These are phyloP conservation scores for Cladorrhinum sp. DNA, from an alignment of 2,329 filamentous ascomycete species.

Conservation along the genomic window DNA sequence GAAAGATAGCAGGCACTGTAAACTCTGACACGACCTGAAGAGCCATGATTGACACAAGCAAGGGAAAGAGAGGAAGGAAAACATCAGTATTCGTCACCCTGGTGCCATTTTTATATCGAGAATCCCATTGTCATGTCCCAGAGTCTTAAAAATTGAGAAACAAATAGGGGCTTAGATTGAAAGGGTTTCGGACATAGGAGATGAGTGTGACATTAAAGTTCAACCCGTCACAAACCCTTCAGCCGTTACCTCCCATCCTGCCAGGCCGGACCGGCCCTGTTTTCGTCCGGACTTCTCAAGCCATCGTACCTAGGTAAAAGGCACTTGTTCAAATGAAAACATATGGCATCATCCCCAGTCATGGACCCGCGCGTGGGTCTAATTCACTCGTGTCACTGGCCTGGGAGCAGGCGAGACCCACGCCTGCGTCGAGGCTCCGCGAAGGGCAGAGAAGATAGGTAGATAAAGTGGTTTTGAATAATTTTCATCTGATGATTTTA, in stretches of 20 bases:
- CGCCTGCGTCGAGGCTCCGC: too few relatives aligned
- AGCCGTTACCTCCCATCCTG: neutral
- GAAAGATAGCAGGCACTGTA: slow-evolving; percentile 46
- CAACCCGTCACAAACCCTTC: neutral
- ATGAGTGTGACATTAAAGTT: neutral
- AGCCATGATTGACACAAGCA: neutral
- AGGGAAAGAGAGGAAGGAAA: neutral
- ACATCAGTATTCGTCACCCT: too few relatives aligned
- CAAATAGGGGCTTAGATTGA: neutral
- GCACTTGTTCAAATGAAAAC: neutral
- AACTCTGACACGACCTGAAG: slow-evolving; percentile 29
- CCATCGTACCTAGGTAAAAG: neutral
- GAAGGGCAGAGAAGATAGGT: neutral
- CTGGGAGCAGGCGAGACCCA: too few relatives aligned
- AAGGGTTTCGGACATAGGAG: neutral
- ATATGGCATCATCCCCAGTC: neutral
- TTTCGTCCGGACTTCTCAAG: neutral
- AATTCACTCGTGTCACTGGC: too few relatives aligned
- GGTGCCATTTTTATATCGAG: neutral
- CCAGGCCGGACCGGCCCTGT: neutral
- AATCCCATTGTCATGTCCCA: neutral
- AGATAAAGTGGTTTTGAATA: neutral
- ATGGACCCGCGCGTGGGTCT: neutral
- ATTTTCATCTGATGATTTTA: neutral
- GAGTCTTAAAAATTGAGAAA: neutral